Conservation (phyloP, 2,329 filamentous ascomycete genomes). For the Septoria petroselini region DNA sequence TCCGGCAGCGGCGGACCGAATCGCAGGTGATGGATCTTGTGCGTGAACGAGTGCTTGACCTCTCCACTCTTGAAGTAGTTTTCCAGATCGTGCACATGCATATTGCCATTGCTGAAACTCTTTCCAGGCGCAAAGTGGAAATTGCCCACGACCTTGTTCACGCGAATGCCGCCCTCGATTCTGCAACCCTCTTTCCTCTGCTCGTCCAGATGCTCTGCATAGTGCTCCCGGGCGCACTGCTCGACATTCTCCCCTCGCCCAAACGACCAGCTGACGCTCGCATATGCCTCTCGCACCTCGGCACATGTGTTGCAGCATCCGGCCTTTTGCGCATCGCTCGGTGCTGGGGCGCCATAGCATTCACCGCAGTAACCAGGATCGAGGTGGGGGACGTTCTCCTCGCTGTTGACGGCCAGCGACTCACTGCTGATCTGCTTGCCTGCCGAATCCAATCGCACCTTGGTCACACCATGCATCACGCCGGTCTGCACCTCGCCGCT, state of each 20-base stretch:
- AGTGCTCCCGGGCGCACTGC: constrained; percentile 93
- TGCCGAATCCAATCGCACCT: constrained; percentile 78
- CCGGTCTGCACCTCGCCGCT: constrained; percentile 95
- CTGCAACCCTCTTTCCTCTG: constrained; percentile 92
- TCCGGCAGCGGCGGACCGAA: constrained; percentile 91
- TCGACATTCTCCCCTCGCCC: constrained; percentile 88
- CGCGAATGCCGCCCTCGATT: constrained; percentile 83
- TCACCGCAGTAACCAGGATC: constrained; percentile 89
- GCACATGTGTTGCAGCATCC: constrained; percentile 97
- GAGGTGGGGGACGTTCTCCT: constrained; percentile 68
- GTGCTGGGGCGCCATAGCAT: constrained; percentile 82
- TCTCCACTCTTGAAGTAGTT: constrained; percentile 78
- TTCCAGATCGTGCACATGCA: constrained; percentile 96
- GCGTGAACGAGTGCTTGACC: constrained; percentile 77
- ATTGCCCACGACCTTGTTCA: constrained; percentile 98
- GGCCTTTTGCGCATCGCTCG: constrained; percentile 67
- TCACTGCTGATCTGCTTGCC: constrained; percentile 70
- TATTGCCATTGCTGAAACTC: constrained; percentile 91
- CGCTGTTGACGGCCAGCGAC: constrained; percentile 65
- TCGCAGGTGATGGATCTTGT: constrained; percentile 81
- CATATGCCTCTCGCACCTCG: constrained; percentile 93
- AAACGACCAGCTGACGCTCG: constrained; percentile 86
- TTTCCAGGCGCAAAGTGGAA: constrained; percentile 97
- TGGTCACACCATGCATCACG: constrained; percentile 86
- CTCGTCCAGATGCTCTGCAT: constrained; percentile 79